A percentile compares a stretch with the other conserved stretches of the same genome.
phyloP scores from a whole-genome alignment of 176 grass and related monocot genomes.

The Musa troglodytarum region DNA sequence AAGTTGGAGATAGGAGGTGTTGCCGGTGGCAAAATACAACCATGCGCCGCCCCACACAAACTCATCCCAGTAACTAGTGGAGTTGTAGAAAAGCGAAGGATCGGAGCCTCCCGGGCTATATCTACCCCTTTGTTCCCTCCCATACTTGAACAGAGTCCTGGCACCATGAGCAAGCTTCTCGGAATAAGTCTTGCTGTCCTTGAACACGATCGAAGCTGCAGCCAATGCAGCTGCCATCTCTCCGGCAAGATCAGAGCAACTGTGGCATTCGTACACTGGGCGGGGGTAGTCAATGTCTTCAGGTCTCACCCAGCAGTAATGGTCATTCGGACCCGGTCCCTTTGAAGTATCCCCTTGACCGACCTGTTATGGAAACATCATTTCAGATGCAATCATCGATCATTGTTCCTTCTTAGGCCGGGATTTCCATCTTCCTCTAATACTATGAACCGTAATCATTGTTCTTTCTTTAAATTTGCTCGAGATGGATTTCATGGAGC shows the following conservation, averaged over 20 bases:
- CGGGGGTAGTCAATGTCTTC: constrained; percentile 4
- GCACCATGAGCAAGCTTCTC: constrained; percentile 10
- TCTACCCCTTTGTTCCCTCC: constrained; percentile 9
- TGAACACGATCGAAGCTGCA: constrained; percentile 4
- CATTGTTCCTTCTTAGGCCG: no score
- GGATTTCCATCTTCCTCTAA: no score
- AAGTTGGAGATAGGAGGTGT: not conserved
- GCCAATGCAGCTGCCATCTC: constrained; percentile 8
- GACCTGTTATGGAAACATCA: not conserved
- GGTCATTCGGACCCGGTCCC: not conserved
- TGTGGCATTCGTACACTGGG: constrained; percentile 1
- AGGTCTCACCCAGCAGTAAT: constrained; percentile 10
- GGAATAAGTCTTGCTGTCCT: constrained; percentile 10
- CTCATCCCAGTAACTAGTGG: constrained; percentile 6
- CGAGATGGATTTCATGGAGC: no score
- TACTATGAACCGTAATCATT: no score
- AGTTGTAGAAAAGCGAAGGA: constrained; percentile 7
- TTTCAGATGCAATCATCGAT: not conserved
- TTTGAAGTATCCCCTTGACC: not conserved
- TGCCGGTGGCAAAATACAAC: constrained; percentile 5
- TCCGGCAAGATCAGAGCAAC: constrained; percentile 2
- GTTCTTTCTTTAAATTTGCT: no score
- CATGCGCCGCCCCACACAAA: constrained; percentile 9
- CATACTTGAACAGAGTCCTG: constrained; percentile 5
- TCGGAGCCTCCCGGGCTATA: constrained; percentile 4